A percentile compares a stretch with the other conserved stretches of the same genome.
Conservation (phyloP, 139 green algal genomes). For the Microglena sp. region DNA sequence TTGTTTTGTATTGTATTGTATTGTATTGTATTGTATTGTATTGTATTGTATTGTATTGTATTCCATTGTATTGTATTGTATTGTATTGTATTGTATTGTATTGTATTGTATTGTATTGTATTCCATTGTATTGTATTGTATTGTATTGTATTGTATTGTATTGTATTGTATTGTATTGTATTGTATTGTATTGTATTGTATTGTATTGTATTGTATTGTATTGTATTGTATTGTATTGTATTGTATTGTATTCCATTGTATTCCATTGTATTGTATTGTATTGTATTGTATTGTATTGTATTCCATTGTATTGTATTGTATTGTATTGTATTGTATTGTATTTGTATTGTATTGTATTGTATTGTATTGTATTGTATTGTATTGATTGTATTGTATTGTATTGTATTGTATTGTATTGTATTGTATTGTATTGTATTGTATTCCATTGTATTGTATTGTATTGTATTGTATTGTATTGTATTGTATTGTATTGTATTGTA, state of each 20-base stretch:
- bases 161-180: constrained; percentile 5
- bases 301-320: constrained; percentile 3
- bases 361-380: constrained; percentile 5
- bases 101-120: constrained; percentile 4
- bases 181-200: constrained; percentile 5
- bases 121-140: constrained; percentile 3
- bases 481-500: constrained; percentile 5
- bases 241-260: constrained; percentile 3
- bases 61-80: constrained; percentile 3
- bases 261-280: constrained; percentile 3
- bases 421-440: constrained; percentile 5
- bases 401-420: constrained; percentile 5
- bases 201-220: constrained; percentile 5
- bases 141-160: constrained; percentile 5
- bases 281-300: constrained; percentile 5
- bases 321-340: constrained; percentile 5
- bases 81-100: constrained; percentile 5
- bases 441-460: constrained; percentile 3
- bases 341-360: no score
- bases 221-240: constrained; percentile 5
- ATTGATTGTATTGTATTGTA: no score
- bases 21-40: constrained; percentile 5
- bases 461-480: constrained; percentile 5
- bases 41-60: constrained; percentile 5
- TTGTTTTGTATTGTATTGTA: constrained; percentile 4